Evolutionary conservation across 1,284 basidiomycete genomes (phyloP), one percentile per base, ranked within the genome.

Genomic region (Phellinidium pouzarii): DNA sequence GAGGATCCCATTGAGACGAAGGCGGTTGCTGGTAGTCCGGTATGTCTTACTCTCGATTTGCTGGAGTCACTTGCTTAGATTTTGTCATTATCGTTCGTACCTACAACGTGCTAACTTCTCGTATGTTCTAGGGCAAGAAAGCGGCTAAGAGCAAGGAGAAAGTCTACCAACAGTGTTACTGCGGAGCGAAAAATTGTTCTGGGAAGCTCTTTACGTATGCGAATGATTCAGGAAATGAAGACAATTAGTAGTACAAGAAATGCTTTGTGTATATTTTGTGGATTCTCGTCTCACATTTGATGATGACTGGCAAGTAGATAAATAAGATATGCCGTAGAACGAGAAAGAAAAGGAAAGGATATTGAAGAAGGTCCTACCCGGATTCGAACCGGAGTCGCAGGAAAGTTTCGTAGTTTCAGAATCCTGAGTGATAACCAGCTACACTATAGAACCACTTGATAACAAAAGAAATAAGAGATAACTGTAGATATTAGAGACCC

Each of bases 341-440:
- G 19, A 37, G n/a, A 19, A 47, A 45, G 20, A 46, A 46, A n/a
- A 3, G 7, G 14, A 41, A 31, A 7, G 3, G 7, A 17, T 6
- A 11, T 27, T n/a, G n/a, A n/a, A 25, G 25, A 7, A 52, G 50
- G 50, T 52, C 50, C 42, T 45, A 38, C 50, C 50, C 50, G 50
- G 50, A 45, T 52, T 50, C 57, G 53, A 56, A 58, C 57, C 46
- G 53, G 44, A 27, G 50, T 52, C 44, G 45, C 50, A 52, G 50
- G 50, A 52, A 52, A 8, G 23, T 11, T 34, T 14, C n/a, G n/a
- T 25, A 7, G 4, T 4, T 14, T 75, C 72, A 77, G 74, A 78
- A 77, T 76, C 76, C 68, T 67, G 70, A 69, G 76, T 77, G 76
- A 76, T 76, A 76, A 77, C 75, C 76, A 34, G 66, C 74, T 78